Evolutionary conservation across 192 early-diverging fungal genomes (phyloP), one percentile per base, ranked within the genome.

Genomic region (Globomyces pollinis-pini): DNA sequence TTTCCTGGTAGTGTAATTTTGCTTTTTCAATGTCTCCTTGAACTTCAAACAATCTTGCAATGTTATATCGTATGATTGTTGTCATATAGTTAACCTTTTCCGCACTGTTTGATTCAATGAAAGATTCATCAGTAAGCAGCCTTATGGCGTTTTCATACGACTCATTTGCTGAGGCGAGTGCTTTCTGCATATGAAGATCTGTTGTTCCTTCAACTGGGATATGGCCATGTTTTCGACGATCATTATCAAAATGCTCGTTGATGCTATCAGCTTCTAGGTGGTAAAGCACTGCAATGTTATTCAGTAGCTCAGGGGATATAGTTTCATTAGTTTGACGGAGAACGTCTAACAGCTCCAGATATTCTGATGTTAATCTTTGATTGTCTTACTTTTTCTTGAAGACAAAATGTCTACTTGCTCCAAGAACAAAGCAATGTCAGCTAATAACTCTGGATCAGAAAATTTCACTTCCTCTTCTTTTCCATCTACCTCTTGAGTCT

Each of bases 281-380:
- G 41, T 81, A 78, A 57, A 92, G 75, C 1, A 78, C 88, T n/a
- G 80, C 91, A 38, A 96, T 75, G 64, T 96, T 93, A 62, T 90
- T 96, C 67, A 87, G 73, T n/a, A 96, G 68, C 60, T 90, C 88
- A 0, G 84, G 64, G 45, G 76, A 53, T 13, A 71, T 43, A 1
- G 56, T 49, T 2, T 56, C 28, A 1, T 57, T 52, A 7, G 38
- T 2, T 7, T 31, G 34, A 30, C 72, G 60, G 49, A 73, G 57
- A 0, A 62, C 20, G 16, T 66, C 33, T 24, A 66, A 28, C 15
- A 68, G 66, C 47, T 69, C 57, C 29, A 65, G 43, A 34, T 74
- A 69, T 31, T 59, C 71, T 73, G n/a, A n/a, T n/a, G n/a, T n/a
- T n/a, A 53, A 28, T 54, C 42, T 43, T 20, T 54, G 20, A 8